Evolutionary conservation across 805 yeast species (phyloP).

Genomic region (Myxozyma geophila): DNA sequence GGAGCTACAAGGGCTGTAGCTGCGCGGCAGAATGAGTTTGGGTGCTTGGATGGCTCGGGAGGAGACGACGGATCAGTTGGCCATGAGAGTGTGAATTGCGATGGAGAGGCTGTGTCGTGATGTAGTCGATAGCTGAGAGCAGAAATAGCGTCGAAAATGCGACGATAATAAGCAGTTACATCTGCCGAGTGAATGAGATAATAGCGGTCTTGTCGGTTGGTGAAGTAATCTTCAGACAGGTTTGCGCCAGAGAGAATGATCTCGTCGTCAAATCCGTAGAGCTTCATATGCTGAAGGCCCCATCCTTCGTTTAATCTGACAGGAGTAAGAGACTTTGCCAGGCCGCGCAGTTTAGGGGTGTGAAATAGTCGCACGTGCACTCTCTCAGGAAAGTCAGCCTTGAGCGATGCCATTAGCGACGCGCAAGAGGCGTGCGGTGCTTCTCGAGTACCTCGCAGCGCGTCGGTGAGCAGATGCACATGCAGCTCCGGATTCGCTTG

Average conservation of each 20-base stretch:
- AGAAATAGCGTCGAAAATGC: slow-evolving; percentile 70
- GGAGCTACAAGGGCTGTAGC: slow-evolving; percentile 63
- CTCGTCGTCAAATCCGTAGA: slow-evolving; percentile 93
- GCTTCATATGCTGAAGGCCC: slow-evolving; percentile 96
- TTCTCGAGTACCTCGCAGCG: slow-evolving; percentile 90
- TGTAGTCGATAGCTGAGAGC: slow-evolving; percentile 69
- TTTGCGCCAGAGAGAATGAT: slow-evolving; percentile 90
- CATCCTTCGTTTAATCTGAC: slow-evolving; percentile 84
- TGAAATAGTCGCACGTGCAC: slow-evolving; percentile 85
- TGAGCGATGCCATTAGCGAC: slow-evolving; percentile 67
- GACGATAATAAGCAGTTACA: slow-evolving; percentile 73
- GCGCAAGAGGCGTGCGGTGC: slow-evolving; percentile 82
- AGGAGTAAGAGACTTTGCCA: slow-evolving; percentile 69
- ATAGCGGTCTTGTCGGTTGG: slow-evolving; percentile 93
- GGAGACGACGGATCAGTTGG: slow-evolving; percentile 54
- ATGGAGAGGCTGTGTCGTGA: slow-evolving; percentile 48
- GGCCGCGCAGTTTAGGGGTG: slow-evolving; percentile 81
- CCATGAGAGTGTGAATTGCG: slow-evolving; percentile 70
- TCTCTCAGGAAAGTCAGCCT: slow-evolving; percentile 61
- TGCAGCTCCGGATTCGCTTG: slow-evolving; percentile 60
- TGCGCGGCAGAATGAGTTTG: slow-evolving; percentile 38
- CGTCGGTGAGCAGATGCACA: slow-evolving; percentile 80
- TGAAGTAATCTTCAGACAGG: slow-evolving; percentile 86
- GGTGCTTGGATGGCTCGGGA: slow-evolving; percentile 60
- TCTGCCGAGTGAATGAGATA: slow-evolving; percentile 63